These are phyloP conservation scores for Barnettozyma vustinii DNA, from an alignment of 805 yeast genomes.

Conservation along the genomic window DNA sequence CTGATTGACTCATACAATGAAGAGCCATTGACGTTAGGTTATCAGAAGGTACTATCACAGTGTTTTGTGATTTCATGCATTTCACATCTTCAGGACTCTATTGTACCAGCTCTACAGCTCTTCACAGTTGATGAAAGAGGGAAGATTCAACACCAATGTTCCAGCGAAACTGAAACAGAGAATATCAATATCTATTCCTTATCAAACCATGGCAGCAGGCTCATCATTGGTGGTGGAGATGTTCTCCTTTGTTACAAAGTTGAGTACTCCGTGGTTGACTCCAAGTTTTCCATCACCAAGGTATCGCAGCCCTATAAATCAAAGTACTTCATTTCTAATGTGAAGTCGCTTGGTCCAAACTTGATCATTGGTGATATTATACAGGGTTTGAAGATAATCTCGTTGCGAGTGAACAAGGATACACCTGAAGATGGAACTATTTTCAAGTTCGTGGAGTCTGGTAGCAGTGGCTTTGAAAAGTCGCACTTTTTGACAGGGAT, in stretches of 20 bases:
- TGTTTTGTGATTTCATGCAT: constrained; percentile 33
- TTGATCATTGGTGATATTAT: constrained; percentile 20
- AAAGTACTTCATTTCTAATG: constrained; percentile 9
- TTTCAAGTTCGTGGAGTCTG: constrained; percentile 11
- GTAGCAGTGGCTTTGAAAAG: constrained; percentile 2
- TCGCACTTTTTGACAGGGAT: constrained; percentile 14
- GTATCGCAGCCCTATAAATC: constrained; percentile 21
- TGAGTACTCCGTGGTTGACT: constrained; percentile 30
- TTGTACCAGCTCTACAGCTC: constrained; percentile 26
- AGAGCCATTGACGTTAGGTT: constrained; percentile 25
- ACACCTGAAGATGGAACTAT: constrained; percentile 11
- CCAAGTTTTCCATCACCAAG: constrained; percentile 26
- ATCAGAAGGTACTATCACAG: constrained; percentile 29
- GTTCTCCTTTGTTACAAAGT: constrained; percentile 26
- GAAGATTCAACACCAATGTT: constrained; percentile 24
- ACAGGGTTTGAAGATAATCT: constrained; percentile 9
- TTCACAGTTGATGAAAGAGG: constrained; percentile 34
- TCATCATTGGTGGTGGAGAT: constrained; percentile 30
- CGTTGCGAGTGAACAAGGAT: constrained; percentile 11
- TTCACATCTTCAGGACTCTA: constrained; percentile 29
- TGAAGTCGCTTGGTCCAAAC: constrained; percentile 19
- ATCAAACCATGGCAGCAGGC: constrained; percentile 24
- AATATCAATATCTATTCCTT: constrained; percentile 22
- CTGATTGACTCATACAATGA: constrained; percentile 22
- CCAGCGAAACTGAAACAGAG: constrained; percentile 12